These are phyloP conservation scores for Tricholoma saponaceum DNA, from an alignment of 768 basidiomycete genomes.

Conservation along the genomic window DNA sequence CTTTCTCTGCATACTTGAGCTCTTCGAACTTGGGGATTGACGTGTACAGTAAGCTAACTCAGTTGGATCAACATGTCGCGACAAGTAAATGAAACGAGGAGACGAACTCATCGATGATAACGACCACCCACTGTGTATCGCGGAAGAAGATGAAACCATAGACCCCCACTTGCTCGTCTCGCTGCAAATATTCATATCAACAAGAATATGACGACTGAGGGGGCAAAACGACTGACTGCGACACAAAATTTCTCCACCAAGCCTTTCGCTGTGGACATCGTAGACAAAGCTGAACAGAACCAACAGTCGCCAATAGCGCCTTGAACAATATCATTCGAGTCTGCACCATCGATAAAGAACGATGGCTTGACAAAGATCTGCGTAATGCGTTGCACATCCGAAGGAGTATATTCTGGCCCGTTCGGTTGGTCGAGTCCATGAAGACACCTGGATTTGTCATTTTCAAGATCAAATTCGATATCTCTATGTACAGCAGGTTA, in stretches of 20 bases:
- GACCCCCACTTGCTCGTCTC: slow-evolving; percentile 47
- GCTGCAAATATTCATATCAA: slow-evolving; percentile 20
- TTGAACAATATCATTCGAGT: slow-evolving; percentile 43
- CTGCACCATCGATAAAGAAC: too few species aligned
- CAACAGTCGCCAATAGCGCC: slow-evolving; percentile 50
- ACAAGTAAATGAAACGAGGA: too few species aligned
- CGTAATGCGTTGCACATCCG: slow-evolving; percentile 43
- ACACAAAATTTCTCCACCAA: slow-evolving; percentile 50
- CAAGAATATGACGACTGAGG: too few species aligned
- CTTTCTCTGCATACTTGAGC: slow-evolving; percentile 37
- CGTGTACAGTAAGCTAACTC: slow-evolving; percentile 41
- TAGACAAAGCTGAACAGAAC: too few species aligned
- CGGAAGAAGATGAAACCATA: too few species aligned
- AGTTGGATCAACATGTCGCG: background rate
- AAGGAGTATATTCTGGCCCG: slow-evolving; percentile 18
- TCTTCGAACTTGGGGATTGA: slow-evolving; percentile 49
- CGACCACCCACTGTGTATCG: too few species aligned
- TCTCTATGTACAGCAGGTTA: slow-evolving; percentile 46
- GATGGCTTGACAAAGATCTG: slow-evolving; percentile 50
- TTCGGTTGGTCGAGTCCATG: slow-evolving; percentile 26
- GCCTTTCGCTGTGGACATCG: slow-evolving; percentile 38
- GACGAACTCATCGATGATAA: too few species aligned
- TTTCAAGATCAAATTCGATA: too few species aligned
- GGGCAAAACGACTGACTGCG: too few species aligned
- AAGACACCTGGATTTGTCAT: slow-evolving; percentile 33